Percentiles rank a stretch among this genome's conserved stretches.
phyloP scores from a whole-genome alignment of 768 basidiomycete species.

The Leucocoprinus leucothites region DNA sequence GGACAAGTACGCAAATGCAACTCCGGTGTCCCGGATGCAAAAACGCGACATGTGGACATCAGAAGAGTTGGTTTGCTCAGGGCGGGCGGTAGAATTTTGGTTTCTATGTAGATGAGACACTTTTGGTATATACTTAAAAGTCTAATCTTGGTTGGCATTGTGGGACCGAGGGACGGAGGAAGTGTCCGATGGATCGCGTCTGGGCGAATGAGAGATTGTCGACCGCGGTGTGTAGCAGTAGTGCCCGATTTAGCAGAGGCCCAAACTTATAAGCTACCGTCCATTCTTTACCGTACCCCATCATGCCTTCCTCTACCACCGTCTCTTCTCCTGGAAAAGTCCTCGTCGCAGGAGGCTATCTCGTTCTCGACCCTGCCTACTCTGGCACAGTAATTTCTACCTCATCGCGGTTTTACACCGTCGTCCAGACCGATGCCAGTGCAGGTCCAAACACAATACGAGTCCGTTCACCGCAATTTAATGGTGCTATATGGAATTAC shows the following conservation, averaged over 20 bases:
- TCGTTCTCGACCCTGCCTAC: slow-evolving; percentile 86
- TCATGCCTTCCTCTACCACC: slow-evolving; percentile 55
- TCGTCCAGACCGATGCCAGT: slow-evolving; percentile 42
- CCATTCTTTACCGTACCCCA: slow-evolving; percentile 14
- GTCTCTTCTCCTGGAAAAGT: slow-evolving; percentile 96
- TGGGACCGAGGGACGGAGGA: slow-evolving; percentile 7
- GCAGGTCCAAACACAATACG: slow-evolving; percentile 43
- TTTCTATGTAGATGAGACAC: neutral
- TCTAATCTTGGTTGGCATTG: slow-evolving; percentile 8
- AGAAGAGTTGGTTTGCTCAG: slow-evolving; percentile 87
- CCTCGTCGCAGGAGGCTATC: slow-evolving; percentile 92
- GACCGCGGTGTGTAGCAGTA: slow-evolving; percentile 6
- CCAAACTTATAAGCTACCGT: slow-evolving; percentile 12
- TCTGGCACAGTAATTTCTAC: slow-evolving; percentile 89
- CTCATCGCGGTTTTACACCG: slow-evolving; percentile 91
- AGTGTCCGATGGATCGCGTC: neutral
- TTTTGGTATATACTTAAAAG: slow-evolving; percentile 10
- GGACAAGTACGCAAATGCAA: slow-evolving; percentile 74
- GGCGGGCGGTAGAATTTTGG: slow-evolving; percentile 48
- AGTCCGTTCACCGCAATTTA: slow-evolving; percentile 90
- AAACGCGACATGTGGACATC: slow-evolving; percentile 80
- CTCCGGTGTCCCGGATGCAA: slow-evolving; percentile 94
- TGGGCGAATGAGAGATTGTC: slow-evolving; percentile 1
- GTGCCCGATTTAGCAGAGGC: slow-evolving; percentile 7
- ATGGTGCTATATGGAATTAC: slow-evolving; percentile 78